Evolutionary conservation across 2,329 filamentous ascomycete species (phyloP), one percentile per base, ranked within the genome.

Genomic region (Albophoma yamanashiensis): DNA sequence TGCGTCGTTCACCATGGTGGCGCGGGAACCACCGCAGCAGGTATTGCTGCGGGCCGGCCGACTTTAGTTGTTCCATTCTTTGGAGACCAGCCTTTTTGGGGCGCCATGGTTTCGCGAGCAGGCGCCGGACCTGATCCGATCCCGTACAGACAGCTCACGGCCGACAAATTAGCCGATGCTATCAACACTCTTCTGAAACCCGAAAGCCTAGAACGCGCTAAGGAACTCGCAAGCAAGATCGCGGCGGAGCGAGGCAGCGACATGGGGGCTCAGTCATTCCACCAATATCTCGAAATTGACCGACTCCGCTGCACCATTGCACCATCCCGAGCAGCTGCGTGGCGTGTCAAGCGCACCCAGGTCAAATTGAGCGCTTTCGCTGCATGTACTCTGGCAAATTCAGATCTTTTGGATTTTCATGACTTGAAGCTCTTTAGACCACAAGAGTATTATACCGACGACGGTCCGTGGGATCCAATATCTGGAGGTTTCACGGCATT

Each of bases 21-120:
- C 60, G 92, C 91, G 9, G 91, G 91, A 22, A 96, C 91, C 3
- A 95, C 90, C 1, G 91, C 91, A 1, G 89, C 91, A 0, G 91
- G 91, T n/a, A 89, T 96, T 62, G 83, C 43, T 11, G 43, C 43
- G 88, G 22, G 83, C 86, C 1, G 91, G 91, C 91, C 91, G 2
- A 96, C 91, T 0, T 83, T 94, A 1, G 82, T 96, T 3, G 86
- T 96, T 0, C 91, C 91, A 0, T 96, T 96, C 76, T 96, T 92
- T 68, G 89, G 89, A 2, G 89, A 93, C 66, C 89, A 93, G 71
- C 87, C 87, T 0, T 93, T 92, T 68, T 92, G 89, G 89, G 89
- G 89, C 9, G 80, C 85, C 12, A 92, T 92, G 82, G 83, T 92
- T 40, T 81, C 86, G 0, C 81, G 79, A 61, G 88, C 89, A 7